Evolutionary conservation across 2,329 filamentous ascomycete genomes (phyloP).

Genomic region (Penicillium sp.): DNA sequence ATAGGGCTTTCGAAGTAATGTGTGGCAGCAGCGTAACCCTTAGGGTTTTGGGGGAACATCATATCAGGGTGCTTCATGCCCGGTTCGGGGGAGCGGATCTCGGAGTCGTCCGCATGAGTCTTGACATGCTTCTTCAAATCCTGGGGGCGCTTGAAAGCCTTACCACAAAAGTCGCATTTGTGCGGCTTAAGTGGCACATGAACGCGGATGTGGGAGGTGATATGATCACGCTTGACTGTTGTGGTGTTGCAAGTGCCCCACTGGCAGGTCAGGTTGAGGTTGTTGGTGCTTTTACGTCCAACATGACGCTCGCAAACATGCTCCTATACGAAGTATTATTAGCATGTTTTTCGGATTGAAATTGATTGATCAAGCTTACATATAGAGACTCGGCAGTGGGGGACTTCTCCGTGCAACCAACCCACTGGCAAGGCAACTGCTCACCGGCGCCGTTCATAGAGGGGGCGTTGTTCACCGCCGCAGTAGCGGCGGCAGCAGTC

Average conservation of each 20-base stretch:
- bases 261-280: conserved; percentile 91
- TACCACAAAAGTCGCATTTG: conserved; percentile 97
- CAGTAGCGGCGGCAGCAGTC: conserved; percentile 33
- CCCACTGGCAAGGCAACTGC: conserved; percentile 51
- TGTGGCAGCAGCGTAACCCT: conserved; percentile 32
- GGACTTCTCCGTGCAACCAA: conserved; percentile 53
- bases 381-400: conserved; percentile 54
- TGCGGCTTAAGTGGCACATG: conserved; percentile 98
- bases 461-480: conserved; percentile 25
- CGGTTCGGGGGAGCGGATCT: conserved; percentile 58
- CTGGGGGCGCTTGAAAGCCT: conserved; percentile 97
- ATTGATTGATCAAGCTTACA: conserved; percentile 36
- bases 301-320: conserved; percentile 98
- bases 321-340: conserved; percentile 50
- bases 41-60: conserved; percentile 34
- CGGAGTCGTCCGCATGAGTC: conserved; percentile 88
- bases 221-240: conserved; percentile 97
- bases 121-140: conserved; percentile 99
- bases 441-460: conserved; percentile 31
- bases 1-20: conserved; percentile 52
- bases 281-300: conserved; percentile 97
- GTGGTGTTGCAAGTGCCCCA: conserved; percentile 95
- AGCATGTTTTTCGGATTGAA: background rate
- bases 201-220: conserved; percentile 96
- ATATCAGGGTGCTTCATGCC: conserved; percentile 40